Evolutionary conservation across 805 yeast genomes (phyloP).

Genomic region (Ogataea nitratoaversa): DNA sequence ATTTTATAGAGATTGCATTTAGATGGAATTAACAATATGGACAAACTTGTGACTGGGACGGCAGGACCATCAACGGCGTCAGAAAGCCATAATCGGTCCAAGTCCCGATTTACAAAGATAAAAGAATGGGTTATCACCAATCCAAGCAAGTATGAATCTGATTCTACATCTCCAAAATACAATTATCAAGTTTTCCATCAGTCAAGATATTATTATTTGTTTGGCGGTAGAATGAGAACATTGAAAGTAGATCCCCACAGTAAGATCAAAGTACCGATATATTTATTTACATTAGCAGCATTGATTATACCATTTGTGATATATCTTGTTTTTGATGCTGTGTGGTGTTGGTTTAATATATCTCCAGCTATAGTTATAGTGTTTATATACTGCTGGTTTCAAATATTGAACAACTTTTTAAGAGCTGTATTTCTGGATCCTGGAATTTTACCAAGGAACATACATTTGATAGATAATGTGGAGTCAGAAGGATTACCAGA

Average conservation of each 20-base stretch:
- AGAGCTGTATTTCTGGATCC: conserved; percentile 62
- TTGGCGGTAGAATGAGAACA: conserved; percentile 63
- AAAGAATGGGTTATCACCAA: conserved; percentile 8
- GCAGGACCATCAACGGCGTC: background rate
- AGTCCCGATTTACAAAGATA: background rate
- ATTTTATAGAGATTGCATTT: too few relatives aligned
- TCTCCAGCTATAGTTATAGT: conserved; percentile 54
- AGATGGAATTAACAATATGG: background rate
- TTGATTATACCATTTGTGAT: conserved; percentile 41
- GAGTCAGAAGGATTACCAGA: conserved; percentile 39
- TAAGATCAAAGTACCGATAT: conserved; percentile 5
- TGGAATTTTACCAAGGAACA: conserved; percentile 63
- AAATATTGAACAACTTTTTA: conserved; percentile 44
- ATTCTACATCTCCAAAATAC: conserved; percentile 4
- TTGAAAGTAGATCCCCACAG: conserved; percentile 25
- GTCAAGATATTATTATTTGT: conserved; percentile 43
- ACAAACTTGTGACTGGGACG: background rate
- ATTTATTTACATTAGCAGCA: conserved; percentile 7
- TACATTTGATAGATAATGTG: conserved; percentile 48
- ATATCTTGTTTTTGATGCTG: conserved; percentile 46
- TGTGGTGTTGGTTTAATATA: conserved; percentile 53
- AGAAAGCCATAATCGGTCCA: background rate
- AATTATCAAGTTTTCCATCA: conserved; percentile 44
- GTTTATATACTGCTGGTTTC: conserved; percentile 55
- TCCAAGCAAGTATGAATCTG: conserved; percentile 4